Evolutionary conservation across 495 filamentous ascomycete genomes (phyloP).

Genomic region (Penicillium canescens): DNA sequence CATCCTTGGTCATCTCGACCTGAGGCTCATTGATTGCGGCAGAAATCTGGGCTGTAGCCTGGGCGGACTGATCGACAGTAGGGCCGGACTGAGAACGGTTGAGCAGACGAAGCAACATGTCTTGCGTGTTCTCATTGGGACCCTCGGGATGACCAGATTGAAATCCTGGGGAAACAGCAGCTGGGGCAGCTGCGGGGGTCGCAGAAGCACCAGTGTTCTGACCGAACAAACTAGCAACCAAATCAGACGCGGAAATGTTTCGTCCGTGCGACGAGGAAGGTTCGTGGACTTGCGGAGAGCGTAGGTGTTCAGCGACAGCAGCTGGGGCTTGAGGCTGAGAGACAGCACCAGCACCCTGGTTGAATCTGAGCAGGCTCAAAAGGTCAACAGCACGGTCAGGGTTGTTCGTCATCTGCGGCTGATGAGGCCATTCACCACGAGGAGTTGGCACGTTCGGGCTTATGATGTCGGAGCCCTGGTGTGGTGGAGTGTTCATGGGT

Average conservation of each 20-base stretch:
- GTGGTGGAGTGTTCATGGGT: slow-evolving; percentile 44
- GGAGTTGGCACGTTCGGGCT: slow-evolving; percentile 49
- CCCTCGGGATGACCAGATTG: slow-evolving; percentile 29
- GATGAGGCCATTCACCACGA: slow-evolving; percentile 34
- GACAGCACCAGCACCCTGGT: slow-evolving; percentile 44
- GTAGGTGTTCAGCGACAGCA: slow-evolving; percentile 33
- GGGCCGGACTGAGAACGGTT: slow-evolving; percentile 54
- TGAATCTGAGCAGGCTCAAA: slow-evolving; percentile 87
- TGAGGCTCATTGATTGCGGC: neutral
- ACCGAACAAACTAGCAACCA: slow-evolving; percentile 61
- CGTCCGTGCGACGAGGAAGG: slow-evolving; percentile 46
- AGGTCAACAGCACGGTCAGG: slow-evolving; percentile 68
- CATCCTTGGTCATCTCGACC: slow-evolving; percentile 16
- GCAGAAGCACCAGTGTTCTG: slow-evolving; percentile 32
- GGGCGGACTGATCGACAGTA: slow-evolving; percentile 16
- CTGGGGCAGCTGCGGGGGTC: slow-evolving; percentile 9
- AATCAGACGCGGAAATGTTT: slow-evolving; percentile 61
- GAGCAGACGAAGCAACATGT: slow-evolving; percentile 65
- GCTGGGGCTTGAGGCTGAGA: slow-evolving; percentile 33
- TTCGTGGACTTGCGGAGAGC: slow-evolving; percentile 37
- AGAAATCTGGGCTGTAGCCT: slow-evolving; percentile 7
- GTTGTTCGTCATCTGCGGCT: slow-evolving; percentile 27
- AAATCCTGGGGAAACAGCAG: slow-evolving; percentile 12
- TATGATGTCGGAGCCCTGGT: slow-evolving; percentile 50
- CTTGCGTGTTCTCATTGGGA: slow-evolving; percentile 57